Percentiles rank a stretch among this genome's conserved stretches.
Conservation (phyloP, 73 alveolate genomes). For the Stentor roeselii region DNA sequence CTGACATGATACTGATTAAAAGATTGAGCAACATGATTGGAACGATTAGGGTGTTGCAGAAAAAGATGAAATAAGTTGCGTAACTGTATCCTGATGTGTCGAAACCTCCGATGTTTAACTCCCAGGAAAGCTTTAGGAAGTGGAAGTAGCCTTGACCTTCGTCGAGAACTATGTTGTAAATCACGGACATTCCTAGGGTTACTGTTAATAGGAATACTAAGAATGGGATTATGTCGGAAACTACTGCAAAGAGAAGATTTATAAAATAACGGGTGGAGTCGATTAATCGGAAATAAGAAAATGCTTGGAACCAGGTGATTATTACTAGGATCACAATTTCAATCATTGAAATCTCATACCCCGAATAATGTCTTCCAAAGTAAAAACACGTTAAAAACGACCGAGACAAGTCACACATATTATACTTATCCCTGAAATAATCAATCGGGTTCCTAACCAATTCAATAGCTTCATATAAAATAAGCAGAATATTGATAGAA, state of each 20-base stretch:
- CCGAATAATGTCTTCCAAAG: neutral
- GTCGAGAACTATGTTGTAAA: neutral
- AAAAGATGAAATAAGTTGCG: neutral
- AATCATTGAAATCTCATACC: neutral
- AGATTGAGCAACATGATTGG: conserved; percentile 23
- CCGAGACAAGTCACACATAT: neutral
- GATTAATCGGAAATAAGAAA: neutral
- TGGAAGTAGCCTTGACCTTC: neutral
- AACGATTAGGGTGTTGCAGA: neutral
- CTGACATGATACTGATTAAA: conserved; percentile 1
- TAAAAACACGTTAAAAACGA: neutral
- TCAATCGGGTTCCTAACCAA: neutral
- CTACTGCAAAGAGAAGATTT: neutral
- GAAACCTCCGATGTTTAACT: conserved; percentile 16
- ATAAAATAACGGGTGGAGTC: neutral
- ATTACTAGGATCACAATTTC: neutral
- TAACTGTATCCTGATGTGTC: neutral
- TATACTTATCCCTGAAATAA: conserved; percentile 8
- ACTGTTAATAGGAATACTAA: neutral
- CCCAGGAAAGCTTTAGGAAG: neutral
- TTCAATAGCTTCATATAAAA: conserved; percentile 3
- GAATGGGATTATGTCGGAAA: conserved; percentile 10
- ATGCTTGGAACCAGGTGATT: conserved; percentile 4
- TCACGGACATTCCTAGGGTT: neutral
- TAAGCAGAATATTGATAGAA: neutral